Evolutionary conservation across 345 rosid genomes (phyloP).

Genomic region (Corymbia maculata): DNA sequence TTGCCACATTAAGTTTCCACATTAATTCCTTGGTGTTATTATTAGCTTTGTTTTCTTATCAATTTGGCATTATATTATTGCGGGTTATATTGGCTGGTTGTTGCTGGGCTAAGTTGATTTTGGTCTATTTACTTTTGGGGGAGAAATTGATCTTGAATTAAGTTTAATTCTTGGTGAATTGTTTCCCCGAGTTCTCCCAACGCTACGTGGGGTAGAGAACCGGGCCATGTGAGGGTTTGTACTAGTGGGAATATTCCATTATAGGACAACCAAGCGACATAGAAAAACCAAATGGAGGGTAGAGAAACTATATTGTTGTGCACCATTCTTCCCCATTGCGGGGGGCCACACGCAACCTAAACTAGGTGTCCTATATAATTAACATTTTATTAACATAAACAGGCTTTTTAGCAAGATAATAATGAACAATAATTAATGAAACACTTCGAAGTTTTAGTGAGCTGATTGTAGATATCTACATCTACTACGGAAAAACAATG

Average conservation of each 20-base stretch:
- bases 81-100: too few species aligned
- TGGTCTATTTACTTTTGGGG: too few species aligned
- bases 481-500: not conserved
- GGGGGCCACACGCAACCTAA: not conserved
- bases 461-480: not conserved
- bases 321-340: not conserved
- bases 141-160: too few species aligned
- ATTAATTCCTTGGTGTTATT: too few species aligned
- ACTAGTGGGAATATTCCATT: not conserved
- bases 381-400: not conserved
- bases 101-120: too few species aligned
- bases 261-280: not conserved
- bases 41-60: too few species aligned
- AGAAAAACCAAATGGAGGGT: not conserved
- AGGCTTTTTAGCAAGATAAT: not conserved
- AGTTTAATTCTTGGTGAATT: too few species aligned
- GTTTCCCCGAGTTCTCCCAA: too few species aligned
- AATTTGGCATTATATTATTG: too few species aligned
- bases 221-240: not conserved
- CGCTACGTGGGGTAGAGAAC: not conserved
- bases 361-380: not conserved
- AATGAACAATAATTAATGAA: not conserved
- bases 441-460: not conserved
- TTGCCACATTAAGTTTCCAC: too few species aligned
- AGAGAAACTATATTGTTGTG: conserved; percentile 5